Base-by-base conservation (phyloP, 345 rosid species). In the Mercurialis annua region DNA sequence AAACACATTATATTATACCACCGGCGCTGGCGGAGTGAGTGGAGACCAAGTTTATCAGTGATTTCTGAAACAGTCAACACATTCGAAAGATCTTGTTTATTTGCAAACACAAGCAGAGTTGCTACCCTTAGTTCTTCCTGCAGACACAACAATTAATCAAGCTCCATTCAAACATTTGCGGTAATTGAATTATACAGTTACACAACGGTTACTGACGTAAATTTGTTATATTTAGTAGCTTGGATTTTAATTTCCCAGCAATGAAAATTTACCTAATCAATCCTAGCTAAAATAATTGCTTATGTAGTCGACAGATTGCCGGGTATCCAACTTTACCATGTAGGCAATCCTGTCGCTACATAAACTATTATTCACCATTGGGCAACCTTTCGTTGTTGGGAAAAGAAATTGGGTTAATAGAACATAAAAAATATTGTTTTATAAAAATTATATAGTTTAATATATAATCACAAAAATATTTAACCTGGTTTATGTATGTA, bases 51-150 rank as follows among this genome's bases (percentile, higher is more conserved):
- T 71, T 87, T 83, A 48, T 87, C 93, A 2, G 88, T 84, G 58
- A 87, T 75, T 75, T 87, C 88, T 2, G 86, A 80, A 33, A 84
- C 82, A 18, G 27, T 76, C 87, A 85, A 74, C 10, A 87, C 87
- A 68, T 79, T 85, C 12, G 93, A 87, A 70, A 87, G 84, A 70
- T 87, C 92, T 70, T 85, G 88, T 78, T 87, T 87, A 66, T 87
- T 87, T 0, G 93, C 90, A 57, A 87, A 85, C 44, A 85, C 85
- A n/a, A 85, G 88, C 47, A 85, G 62, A 10, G 69, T 70, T 17
- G 88, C 85, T 9, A 73, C 82, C 0, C 83, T 81, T 10, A 87
- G 77, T 66, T 85, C 90, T 0, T 77, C 82, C 90, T 85, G 71
- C 47, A 78, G 0, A 5, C 16, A 27, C 21, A 47, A 14, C 20